Base-by-base conservation (phyloP, 2,329 filamentous ascomycete species). In the Fonsecaea nubica region DNA sequence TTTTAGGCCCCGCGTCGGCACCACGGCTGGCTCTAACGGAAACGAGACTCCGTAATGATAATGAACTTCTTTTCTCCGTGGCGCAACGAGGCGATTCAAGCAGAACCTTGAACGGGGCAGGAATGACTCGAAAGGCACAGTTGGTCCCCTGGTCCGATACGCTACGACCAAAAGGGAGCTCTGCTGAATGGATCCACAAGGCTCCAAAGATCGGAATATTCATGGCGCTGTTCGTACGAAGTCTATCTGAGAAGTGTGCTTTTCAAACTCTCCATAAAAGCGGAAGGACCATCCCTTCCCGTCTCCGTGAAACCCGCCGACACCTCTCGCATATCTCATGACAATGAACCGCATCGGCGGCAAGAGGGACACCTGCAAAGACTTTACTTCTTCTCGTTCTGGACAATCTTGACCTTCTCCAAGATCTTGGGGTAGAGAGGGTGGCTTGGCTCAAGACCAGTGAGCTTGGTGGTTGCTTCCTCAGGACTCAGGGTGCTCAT, bases 351-450 rank as follows among this genome's bases (percentile, higher is more conserved):
- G 42, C 42, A 48, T 48, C 42, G 7, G n/a, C 10, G 7, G 42
- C 42, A 48, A 50, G 45, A 21, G 13, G 45, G 45, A 50, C 21
- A 21, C 18, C 18, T 4, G 45, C 25, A 10, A 50, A 25, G 36
- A 4, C 6, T 38, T 61, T 53, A 81, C 74, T 79, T 80, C 66
- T 76, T 74, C 60, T 80, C 80, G 45, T 75, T 75, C 81, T 97
- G 92, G 35, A 98, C 93, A 78, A 90, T 91, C 81, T 90, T 86
- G 65, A 98, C 93, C 65, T 94, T 84, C 74, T 90, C 84, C 55
- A 93, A 85, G 38, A 97, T 86, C 75, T 89, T 85, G 65, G 86
- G 81, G 81, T 89, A 96, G 64, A 98, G 86, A 76, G 92, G 90
- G 77, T 98, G 92, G 30, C 79, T 83, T 66, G 87, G 81, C 74